Evolutionary conservation across 2,329 filamentous ascomycete species (phyloP), one percentile per base, ranked within the genome.

Genomic region (Zymoseptoria tritici): DNA sequence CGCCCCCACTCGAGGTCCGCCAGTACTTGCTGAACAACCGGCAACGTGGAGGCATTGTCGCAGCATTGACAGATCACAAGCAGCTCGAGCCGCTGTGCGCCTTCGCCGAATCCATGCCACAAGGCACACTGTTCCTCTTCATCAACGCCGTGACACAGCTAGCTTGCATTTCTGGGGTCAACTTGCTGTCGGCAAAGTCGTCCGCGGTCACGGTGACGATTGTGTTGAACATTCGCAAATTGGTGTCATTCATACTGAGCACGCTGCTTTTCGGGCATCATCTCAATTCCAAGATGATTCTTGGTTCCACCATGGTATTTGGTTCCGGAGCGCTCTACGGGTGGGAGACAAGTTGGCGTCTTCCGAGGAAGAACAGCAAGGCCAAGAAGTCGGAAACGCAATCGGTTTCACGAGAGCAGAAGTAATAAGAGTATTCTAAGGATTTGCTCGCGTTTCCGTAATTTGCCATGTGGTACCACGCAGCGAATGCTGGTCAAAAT

Each of bases 161-260:
- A 70, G 84, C 91, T 22, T 99, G 94, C 74, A 97, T 99, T 64
- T 89, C 92, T 2, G 94, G 94, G 1, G 94, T 99, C 59, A 97
- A 97, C 67, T 82, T 96, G n/a, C 81, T 99, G 4, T 92, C 90
- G 1, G 90, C 93, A 0, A 88, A 87, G 57, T 90, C 90, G 3
- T 93, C 92, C 3, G 95, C 94, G 0, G 81, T 99, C 58, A 97
- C 94, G 0, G 94, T 99, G 22, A 97, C 93, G 1, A 96, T 99
- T 68, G 91, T 97, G 54, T 80, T 99, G 61, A 99, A 97, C 73
- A 89, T 99, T 61, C 84, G 94, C 67, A 99, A 99, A 76, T 80
- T 99, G 20, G 88, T 96, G 58, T 97, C 92, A 69, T 82, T 97
- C 62, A 78, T 97, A 62, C 74, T 97, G 60, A 97, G 92, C 68